Conservation (phyloP, 2,329 filamentous ascomycete genomes). For the Xylariaceae sp. region DNA sequence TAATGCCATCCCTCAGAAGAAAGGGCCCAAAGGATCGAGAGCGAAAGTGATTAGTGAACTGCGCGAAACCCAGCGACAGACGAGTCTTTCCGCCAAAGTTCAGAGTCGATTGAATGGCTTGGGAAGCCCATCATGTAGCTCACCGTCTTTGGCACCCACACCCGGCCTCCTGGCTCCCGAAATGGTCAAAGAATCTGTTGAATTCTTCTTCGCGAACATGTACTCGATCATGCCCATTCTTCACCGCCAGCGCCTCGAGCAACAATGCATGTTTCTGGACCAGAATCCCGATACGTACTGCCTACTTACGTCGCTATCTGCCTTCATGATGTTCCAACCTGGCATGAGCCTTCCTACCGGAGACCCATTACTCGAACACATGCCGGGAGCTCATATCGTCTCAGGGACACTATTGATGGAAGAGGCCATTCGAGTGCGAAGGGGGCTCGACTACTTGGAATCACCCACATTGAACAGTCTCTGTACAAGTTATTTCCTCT, state of each 20-base stretch:
- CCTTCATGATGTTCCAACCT: constrained; percentile 73
- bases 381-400: constrained; percentile 66
- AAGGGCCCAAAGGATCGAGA: constrained; percentile 75
- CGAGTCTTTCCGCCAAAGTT: constrained; percentile 66
- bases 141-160: constrained; percentile 57
- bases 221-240: constrained; percentile 70
- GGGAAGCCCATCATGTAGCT: constrained; percentile 54
- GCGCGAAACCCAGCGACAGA: constrained; percentile 71
- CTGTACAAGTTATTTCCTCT: constrained; percentile 81
- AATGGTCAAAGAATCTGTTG: constrained; percentile 69
- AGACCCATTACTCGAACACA: constrained; percentile 62
- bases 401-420: constrained; percentile 72
- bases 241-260: constrained; percentile 63
- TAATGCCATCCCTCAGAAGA: constrained; percentile 77
- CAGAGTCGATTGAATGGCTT: constrained; percentile 66
- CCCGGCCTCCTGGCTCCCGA: constrained; percentile 67
- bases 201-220: constrained; percentile 73
- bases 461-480: constrained; percentile 63
- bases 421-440: constrained; percentile 69
- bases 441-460: constrained; percentile 66
- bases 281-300: constrained; percentile 69
- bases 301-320: constrained; percentile 67
- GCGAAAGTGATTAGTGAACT: constrained; percentile 79
- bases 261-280: constrained; percentile 66
- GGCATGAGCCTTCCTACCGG: constrained; percentile 66